Base-by-base conservation (phyloP, 2,329 filamentous ascomycete species). In the Clonostachys solani region DNA sequence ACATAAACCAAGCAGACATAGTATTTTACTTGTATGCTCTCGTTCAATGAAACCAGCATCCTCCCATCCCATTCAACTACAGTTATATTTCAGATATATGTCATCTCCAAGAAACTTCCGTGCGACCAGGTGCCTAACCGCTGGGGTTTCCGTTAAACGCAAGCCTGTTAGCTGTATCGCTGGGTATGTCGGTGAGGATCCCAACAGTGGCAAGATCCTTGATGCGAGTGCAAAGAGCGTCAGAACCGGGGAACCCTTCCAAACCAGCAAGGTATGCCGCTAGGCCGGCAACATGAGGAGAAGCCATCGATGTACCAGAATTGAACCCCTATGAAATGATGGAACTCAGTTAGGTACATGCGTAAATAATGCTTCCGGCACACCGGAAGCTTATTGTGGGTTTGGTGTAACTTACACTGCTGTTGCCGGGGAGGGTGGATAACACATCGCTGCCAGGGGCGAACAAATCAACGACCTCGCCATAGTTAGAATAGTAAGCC, bases 401-500 rank as follows among this genome's bases (percentile, higher is more conserved):
- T 29, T 29, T 29, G 23, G 23, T 29, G 66, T 78, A 33, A 50
- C 58, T 59, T 40, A 61, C 62, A 13, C 56, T 67, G 47, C 62
- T 64, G 53, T 61, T 55, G 33, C 67, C 64, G 49, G 64, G 67
- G 68, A 68, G 77, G 12, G 77, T 63, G 46, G 68, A 74, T 6
- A 71, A 52, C 45, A 79, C 66, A 49, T 55, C 52, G 38, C 61
- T 59, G 15, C 75, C 75, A 5, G 75, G 74, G 4, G 74, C 75
- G 40, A 73, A 71, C 51, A 79, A 61, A 52, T 78, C 73, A 49
- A 79, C 65, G n/a, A 66, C 33, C 35, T 55, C 38, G 45, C 76
- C 76, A 44, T 66, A 74, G 68, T 79, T 80, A 60, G 74, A 77
- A 66, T 69, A 78, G 43, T 54, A 59, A 48, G 75, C 64, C 17